Conservation (phyloP, 2,329 filamentous ascomycete species). For the Fusarium paranaense region DNA sequence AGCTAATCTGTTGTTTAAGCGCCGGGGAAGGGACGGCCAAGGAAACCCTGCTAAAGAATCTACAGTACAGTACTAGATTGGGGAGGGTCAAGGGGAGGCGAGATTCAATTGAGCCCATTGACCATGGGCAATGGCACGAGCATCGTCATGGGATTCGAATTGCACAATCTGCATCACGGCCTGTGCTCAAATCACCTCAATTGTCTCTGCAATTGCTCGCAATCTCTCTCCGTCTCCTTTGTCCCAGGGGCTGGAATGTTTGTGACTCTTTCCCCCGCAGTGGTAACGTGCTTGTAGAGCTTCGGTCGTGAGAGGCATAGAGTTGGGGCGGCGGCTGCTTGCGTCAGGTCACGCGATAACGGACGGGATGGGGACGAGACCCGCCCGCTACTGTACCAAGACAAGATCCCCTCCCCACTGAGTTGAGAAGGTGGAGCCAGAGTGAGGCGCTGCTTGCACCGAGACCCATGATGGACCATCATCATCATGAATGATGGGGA, state of each 20-base stretch:
- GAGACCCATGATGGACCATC: slow-evolving; percentile 22
- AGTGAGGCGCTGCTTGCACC: background rate
- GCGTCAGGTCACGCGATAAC: slow-evolving; percentile 50
- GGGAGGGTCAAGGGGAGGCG: slow-evolving; percentile 19
- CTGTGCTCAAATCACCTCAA: background rate
- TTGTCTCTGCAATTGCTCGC: background rate
- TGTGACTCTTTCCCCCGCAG: slow-evolving; percentile 7
- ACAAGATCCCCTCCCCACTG: background rate
- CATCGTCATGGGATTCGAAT: slow-evolving; percentile 4
- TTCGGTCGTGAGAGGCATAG: slow-evolving; percentile 25
- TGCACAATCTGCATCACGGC: slow-evolving; percentile 4
- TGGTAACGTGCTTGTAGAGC: slow-evolving; percentile 19
- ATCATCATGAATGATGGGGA: slow-evolving; percentile 12
- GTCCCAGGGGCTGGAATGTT: background rate
- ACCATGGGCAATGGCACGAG: slow-evolving; percentile 14
- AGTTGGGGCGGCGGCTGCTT: slow-evolving; percentile 43
- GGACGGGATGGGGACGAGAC: slow-evolving; percentile 40
- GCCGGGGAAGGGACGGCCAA: background rate
- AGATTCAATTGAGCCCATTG: slow-evolving; percentile 32
- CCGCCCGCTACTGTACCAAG: slow-evolving; percentile 14
- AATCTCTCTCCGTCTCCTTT: background rate
- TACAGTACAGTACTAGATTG: background rate
- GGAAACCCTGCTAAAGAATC: background rate
- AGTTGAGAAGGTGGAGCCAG: background rate
- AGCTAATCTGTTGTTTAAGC: slow-evolving; percentile 1